phyloP scores from a whole-genome alignment of 495 filamentous ascomycete species.

The Penicillium argentinense region DNA sequence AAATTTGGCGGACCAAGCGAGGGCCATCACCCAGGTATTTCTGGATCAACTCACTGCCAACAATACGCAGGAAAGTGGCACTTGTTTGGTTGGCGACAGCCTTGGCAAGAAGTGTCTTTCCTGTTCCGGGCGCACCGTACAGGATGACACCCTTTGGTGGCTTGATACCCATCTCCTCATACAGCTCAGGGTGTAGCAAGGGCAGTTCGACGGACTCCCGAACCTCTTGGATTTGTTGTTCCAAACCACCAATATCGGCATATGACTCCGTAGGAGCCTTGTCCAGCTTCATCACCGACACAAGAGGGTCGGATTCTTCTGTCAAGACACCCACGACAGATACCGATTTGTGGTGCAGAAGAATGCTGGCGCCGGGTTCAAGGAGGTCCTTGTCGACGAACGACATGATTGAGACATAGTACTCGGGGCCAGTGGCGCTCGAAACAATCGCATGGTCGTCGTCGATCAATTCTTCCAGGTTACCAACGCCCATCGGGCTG shows the following conservation, averaged over 20 bases:
- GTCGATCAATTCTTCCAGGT: conserved; percentile 98
- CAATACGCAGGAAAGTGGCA: conserved; percentile 96
- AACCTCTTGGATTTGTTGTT: conserved; percentile 95
- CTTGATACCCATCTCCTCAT: conserved; percentile 99
- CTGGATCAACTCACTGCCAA: conserved; percentile 96
- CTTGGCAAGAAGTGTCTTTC: conserved; percentile 96
- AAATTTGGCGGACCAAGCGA: conserved; percentile 91
- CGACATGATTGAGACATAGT: conserved; percentile 99
- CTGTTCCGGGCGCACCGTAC: conserved; percentile 95
- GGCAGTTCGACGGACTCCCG: conserved; percentile 96
- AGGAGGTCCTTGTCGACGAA: conserved; percentile 99
- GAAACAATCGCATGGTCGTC: conserved; percentile 99
- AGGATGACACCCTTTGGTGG: conserved; percentile 99
- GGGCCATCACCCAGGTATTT: conserved; percentile 98
- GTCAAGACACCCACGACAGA: conserved; percentile 97
- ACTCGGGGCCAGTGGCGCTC: conserved; percentile 95
- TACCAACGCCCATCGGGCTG: conserved; percentile 97
- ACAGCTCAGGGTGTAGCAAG: conserved; percentile 93
- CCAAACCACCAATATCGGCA: conserved; percentile 95
- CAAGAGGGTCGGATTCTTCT: conserved; percentile 92
- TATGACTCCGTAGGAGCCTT: conserved; percentile 99
- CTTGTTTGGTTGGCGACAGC: conserved; percentile 98
- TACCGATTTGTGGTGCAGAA: conserved; percentile 96
- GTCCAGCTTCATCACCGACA: conserved; percentile 99
- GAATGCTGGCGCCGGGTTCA: conserved; percentile 91